These are phyloP conservation scores for Pleurotus salmoneostramineus DNA, from an alignment of 768 basidiomycete species.

Conservation along the genomic window DNA sequence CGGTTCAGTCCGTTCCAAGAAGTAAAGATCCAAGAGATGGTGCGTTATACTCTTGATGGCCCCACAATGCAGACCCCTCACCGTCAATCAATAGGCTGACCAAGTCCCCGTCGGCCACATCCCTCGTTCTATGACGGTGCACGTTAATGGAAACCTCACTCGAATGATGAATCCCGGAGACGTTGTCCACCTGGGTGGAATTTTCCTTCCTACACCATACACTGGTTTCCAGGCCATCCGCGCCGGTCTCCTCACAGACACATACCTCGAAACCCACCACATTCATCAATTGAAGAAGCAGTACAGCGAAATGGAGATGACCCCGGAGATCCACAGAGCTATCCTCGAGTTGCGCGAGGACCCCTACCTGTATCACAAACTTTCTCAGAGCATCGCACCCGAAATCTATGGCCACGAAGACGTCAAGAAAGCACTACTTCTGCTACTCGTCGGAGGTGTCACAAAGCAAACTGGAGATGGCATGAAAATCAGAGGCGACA, in stretches of 20 bases:
- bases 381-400: conserved; percentile 93
- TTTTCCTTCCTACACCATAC: conserved; percentile 96
- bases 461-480: conserved; percentile 95
- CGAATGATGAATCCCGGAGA: conserved; percentile 94
- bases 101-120: conserved; percentile 99
- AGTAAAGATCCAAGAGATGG: conserved; percentile 99
- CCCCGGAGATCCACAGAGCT: conserved; percentile 71
- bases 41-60: conserved; percentile 23
- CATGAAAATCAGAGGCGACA: conserved; percentile 97
- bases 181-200: conserved; percentile 91
- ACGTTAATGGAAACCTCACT: conserved; percentile 86
- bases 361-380: conserved; percentile 78
- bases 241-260: conserved; percentile 94
- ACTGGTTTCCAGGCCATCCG: conserved; percentile 96
- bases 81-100: conserved; percentile 62
- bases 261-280: conserved; percentile 90
- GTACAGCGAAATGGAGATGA: conserved; percentile 92
- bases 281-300: conserved; percentile 96
- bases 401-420: conserved; percentile 98
- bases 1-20: conserved; percentile 98
- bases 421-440: conserved; percentile 92
- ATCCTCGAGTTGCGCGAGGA: conserved; percentile 70
- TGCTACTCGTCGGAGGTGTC: conserved; percentile 93
- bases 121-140: conserved; percentile 97
- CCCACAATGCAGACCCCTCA: not conserved